Percentiles rank a stretch among this genome's conserved stretches.
These are phyloP conservation scores for Pelargonium myrrhifolium DNA, from an alignment of 441 rosid species.

Conservation along the genomic window DNA sequence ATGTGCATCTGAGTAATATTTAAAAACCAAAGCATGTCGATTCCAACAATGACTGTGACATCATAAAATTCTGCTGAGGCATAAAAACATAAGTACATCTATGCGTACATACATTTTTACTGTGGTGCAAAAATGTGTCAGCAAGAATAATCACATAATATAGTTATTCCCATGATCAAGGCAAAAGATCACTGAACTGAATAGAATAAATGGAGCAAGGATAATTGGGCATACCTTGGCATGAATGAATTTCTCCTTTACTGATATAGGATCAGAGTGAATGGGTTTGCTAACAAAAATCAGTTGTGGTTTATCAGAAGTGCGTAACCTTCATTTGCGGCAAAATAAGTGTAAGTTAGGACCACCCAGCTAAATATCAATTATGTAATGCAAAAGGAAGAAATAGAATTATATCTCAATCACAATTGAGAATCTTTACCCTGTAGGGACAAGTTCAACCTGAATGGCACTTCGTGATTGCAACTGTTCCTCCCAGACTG, in stretches of 20 bases:
- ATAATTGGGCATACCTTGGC: constrained; percentile 54
- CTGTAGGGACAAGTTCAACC: constrained; percentile 52
- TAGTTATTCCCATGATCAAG: too few species aligned
- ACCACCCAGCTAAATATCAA: constrained; percentile 13
- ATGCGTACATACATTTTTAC: too few species aligned
- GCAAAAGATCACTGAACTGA: neutral
- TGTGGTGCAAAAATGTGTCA: too few species aligned
- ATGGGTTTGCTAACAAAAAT: constrained; percentile 58
- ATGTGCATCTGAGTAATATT: too few species aligned
- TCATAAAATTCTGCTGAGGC: too few species aligned
- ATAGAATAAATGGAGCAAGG: constrained; percentile 1
- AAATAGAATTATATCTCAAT: constrained; percentile 12
- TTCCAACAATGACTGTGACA: too few species aligned
- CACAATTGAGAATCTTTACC: constrained; percentile 40
- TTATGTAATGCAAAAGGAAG: constrained; percentile 12
- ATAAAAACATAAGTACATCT: too few species aligned
- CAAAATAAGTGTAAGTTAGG: constrained; percentile 21
- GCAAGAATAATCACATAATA: too few species aligned
- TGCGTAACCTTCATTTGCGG: constrained; percentile 43
- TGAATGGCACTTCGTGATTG: constrained; percentile 76
- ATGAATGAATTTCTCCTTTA: constrained; percentile 97
- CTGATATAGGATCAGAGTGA: constrained; percentile 70
- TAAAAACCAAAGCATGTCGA: too few species aligned
- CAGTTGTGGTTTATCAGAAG: constrained; percentile 56
- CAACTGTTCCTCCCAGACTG: constrained; percentile 94